Conservation (phyloP, 345 rosid species). For the Gossypium ekmanianum region DNA sequence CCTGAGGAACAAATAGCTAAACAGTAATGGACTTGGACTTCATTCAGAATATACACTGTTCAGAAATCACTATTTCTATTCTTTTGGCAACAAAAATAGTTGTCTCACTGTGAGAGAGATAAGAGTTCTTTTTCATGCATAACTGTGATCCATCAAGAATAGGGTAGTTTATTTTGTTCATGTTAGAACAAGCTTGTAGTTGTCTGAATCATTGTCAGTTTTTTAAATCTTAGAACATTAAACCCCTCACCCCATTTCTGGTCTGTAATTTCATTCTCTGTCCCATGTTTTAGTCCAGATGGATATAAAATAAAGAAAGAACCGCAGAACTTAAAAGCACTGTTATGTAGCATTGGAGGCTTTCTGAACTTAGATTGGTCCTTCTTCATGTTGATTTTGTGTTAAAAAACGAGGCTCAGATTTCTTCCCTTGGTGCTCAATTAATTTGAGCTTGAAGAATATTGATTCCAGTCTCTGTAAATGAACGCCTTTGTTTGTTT, state of each 20-base stretch:
- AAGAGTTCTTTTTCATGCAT: neutral
- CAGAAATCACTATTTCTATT: neutral
- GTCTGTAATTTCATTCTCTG: neutral
- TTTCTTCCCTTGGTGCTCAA: neutral
- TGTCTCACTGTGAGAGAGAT: neutral
- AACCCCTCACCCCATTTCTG: too few relatives aligned
- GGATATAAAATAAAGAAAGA: neutral
- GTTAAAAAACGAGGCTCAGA: neutral
- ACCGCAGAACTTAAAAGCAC: neutral
- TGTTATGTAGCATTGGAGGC: neutral
- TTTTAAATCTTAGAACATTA: too few relatives aligned
- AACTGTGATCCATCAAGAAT: too few relatives aligned
- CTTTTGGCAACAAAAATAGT: neutral
- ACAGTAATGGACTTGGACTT: slow-evolving; percentile 2
- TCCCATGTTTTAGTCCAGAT: neutral
- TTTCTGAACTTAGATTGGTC: neutral
- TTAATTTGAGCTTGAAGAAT: too few relatives aligned
- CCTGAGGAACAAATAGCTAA: neutral
- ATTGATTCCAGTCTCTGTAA: too few relatives aligned
- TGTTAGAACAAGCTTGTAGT: neutral
- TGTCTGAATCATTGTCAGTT: neutral
- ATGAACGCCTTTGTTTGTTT: too few relatives aligned
- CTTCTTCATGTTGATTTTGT: neutral
- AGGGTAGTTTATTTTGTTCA: too few relatives aligned
- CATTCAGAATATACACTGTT: neutral